phyloP scores from a whole-genome alignment of 495 filamentous ascomycete genomes.

The Extremus antarcticus region DNA sequence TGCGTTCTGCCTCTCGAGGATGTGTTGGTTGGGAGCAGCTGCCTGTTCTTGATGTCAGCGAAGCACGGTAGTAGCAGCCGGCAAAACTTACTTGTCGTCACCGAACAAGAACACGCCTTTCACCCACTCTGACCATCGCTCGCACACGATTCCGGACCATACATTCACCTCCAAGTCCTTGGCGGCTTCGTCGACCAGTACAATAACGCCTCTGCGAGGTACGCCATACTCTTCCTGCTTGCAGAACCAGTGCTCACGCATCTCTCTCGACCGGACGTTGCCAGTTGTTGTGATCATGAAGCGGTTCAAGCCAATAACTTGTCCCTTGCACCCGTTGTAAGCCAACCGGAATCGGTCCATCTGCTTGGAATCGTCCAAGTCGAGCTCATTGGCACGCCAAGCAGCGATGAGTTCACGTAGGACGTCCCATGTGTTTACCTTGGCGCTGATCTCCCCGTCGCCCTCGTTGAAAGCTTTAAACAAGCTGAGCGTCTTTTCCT shows the following conservation, averaged over 20 bases:
- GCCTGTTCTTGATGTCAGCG: background rate
- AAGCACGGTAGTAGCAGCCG: background rate
- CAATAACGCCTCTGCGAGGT: background rate
- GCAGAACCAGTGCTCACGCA: background rate
- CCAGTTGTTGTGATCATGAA: slow-evolving; percentile 10
- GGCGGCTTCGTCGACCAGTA: slow-evolving; percentile 10
- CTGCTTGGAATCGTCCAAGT: background rate
- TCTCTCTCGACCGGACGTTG: slow-evolving; percentile 2
- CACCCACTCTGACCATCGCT: slow-evolving; percentile 1
- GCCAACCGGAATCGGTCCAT: background rate
- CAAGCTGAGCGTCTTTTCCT: background rate
- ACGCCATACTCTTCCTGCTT: background rate
- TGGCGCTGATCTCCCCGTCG: background rate
- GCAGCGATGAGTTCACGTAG: background rate
- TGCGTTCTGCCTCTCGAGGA: background rate
- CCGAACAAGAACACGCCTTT: slow-evolving; percentile 8
- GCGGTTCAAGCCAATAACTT: background rate
- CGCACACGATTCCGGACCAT: slow-evolving; percentile 1
- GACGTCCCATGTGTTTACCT: slow-evolving; percentile 1
- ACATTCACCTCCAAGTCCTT: slow-evolving; percentile 8
- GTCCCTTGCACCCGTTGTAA: slow-evolving; percentile 1
- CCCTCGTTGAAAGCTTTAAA: background rate
- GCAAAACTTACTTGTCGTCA: slow-evolving; percentile 5
- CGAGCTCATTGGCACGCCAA: background rate
- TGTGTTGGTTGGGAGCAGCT: slow-evolving; percentile 8